Conservation (phyloP, 2,329 filamentous ascomycete species). For the Colletotrichum zoysiae region DNA sequence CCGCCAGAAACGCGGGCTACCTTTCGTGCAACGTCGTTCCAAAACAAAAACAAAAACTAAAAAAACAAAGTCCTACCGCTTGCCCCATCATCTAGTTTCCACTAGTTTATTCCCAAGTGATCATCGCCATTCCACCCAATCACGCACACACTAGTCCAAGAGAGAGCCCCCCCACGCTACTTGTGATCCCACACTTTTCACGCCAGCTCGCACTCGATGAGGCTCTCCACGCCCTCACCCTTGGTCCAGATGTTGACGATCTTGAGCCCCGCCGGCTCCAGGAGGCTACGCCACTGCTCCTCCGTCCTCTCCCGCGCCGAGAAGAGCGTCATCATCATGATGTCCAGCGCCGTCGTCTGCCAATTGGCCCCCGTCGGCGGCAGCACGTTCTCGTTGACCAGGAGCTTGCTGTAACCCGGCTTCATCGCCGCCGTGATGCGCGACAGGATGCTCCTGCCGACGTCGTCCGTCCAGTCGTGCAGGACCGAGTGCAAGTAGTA, state of each 20-base stretch:
- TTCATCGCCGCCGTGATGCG: conserved; percentile 41
- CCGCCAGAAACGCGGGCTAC: background rate
- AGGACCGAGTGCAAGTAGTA: conserved; percentile 42
- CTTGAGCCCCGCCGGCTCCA: conserved; percentile 30
- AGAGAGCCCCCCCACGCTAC: too few relatives aligned
- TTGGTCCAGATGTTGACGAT: conserved; percentile 28
- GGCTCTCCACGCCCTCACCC: conserved; percentile 24
- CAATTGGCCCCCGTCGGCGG: conserved; percentile 34
- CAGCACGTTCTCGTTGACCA: conserved; percentile 42
- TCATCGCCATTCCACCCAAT: background rate
- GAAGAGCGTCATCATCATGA: conserved; percentile 43
- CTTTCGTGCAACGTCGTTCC: background rate
- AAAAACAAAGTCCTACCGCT: background rate
- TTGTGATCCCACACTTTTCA: background rate
- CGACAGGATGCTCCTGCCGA: conserved; percentile 38
- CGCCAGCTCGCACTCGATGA: conserved; percentile 29
- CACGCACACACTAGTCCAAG: too few relatives aligned
- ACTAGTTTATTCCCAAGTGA: background rate
- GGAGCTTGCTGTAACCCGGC: conserved; percentile 38
- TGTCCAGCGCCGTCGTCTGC: conserved; percentile 36
- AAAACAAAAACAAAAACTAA: background rate
- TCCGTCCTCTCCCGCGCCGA: conserved; percentile 42
- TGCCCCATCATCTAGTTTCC: too few relatives aligned
- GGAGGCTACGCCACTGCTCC: conserved; percentile 35
- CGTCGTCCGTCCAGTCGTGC: conserved; percentile 42